phyloP scores from a whole-genome alignment of 1,284 basidiomycete species.

The Apiotrichum porosum region DNA sequence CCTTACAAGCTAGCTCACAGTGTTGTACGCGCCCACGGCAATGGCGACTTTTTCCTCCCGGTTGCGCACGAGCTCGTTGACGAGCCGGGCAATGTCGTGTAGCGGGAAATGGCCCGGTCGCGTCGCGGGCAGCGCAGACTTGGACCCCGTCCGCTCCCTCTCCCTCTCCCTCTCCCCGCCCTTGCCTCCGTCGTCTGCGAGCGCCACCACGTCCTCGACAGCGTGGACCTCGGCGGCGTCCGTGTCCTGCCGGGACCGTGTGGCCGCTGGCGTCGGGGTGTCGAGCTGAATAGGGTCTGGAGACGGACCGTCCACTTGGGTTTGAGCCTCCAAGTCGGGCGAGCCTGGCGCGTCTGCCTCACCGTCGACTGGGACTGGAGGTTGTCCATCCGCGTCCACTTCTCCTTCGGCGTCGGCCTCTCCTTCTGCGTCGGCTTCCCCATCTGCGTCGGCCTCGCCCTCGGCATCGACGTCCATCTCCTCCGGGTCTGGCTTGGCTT shows the following conservation, averaged over 20 bases:
- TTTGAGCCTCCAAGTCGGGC: no score
- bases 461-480: not conserved
- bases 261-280: no score
- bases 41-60: constrained; percentile 53
- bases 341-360: no score
- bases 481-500: no score
- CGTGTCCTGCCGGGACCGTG: not conserved
- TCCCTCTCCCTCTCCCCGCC: no score
- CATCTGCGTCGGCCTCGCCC: not conserved
- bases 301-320: no score
- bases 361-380: no score
- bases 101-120: no score
- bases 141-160: no score
- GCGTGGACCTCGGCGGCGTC: not conserved
- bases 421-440: not conserved
- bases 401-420: not conserved
- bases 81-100: constrained; percentile 38
- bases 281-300: not conserved
- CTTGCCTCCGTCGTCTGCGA: no score
- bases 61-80: constrained; percentile 44
- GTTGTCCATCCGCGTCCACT: not conserved
- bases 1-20: constrained; percentile 35
- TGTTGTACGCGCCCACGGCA: constrained; percentile 52
- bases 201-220: not conserved
- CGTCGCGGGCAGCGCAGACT: not conserved